Percentiles rank a stretch among this genome's conserved stretches.
phyloP scores from a whole-genome alignment of 345 rosid genomes.

The Gossypium thurberi region DNA sequence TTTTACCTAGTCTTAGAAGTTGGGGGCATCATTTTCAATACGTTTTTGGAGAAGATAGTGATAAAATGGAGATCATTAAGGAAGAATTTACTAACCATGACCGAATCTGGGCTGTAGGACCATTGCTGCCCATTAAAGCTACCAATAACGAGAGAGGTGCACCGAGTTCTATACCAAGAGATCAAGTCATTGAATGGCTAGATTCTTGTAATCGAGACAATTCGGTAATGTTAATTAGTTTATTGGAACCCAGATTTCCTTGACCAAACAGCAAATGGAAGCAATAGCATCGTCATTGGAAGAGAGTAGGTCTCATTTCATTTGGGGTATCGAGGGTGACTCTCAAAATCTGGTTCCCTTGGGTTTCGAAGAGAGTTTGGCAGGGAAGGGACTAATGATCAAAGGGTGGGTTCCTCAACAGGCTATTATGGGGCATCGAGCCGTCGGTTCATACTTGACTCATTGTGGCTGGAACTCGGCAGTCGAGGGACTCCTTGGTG shows the following conservation, averaged over 20 bases:
- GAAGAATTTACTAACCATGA: conserved; percentile 25
- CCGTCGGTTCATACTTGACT: conserved; percentile 50
- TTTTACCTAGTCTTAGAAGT: conserved; percentile 13
- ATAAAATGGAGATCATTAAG: conserved; percentile 33
- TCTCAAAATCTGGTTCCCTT: conserved; percentile 4
- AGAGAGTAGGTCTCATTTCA: conserved; percentile 38
- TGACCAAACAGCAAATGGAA: conserved; percentile 34
- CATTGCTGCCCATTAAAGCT: conserved; percentile 20
- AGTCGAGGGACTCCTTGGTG: conserved; percentile 37
- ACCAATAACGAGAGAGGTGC: conserved; percentile 29
- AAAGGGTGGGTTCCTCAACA: conserved; percentile 54
- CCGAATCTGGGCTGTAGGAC: conserved; percentile 49
- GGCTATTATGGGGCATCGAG: conserved; percentile 30
- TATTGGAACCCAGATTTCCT: conserved; percentile 43
- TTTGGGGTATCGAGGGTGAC: conserved; percentile 30
- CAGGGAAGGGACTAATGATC: conserved; percentile 41
- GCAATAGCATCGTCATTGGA: conserved; percentile 40
- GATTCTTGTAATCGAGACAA: conserved; percentile 29
- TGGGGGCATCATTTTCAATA: conserved; percentile 48
- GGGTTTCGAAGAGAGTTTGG: conserved; percentile 43
- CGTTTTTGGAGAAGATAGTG: conserved; percentile 35
- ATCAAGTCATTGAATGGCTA: conserved; percentile 44
- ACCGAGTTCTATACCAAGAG: conserved; percentile 23
- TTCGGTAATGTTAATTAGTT: conserved; percentile 53
- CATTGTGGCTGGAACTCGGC: conserved; percentile 69